Conservation (phyloP, 2,329 filamentous ascomycete genomes). For the Ascomycota sp. region DNA sequence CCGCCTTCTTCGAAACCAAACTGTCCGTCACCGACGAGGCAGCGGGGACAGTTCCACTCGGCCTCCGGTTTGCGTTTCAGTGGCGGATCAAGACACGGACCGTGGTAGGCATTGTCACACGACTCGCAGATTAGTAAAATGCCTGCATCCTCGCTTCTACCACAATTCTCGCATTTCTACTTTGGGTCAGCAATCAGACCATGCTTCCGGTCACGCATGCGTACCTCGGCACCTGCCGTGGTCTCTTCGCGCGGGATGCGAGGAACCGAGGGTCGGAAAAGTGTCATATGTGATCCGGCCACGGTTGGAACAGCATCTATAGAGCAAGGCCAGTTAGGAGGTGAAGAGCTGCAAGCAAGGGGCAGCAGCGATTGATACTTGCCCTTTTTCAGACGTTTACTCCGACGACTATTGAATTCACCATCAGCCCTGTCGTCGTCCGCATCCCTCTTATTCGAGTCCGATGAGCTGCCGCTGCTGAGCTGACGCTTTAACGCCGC, state of each 20-base stretch:
- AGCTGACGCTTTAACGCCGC: slow-evolving; percentile 57
- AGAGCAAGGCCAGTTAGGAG: slow-evolving; percentile 4
- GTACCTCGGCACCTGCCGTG: slow-evolving; percentile 19
- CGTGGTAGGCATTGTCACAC: slow-evolving; percentile 75
- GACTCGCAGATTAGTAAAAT: slow-evolving; percentile 68
- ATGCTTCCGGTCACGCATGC: slow-evolving; percentile 6
- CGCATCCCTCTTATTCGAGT: slow-evolving; percentile 24
- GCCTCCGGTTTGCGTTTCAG: slow-evolving; percentile 53
- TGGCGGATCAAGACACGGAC: slow-evolving; percentile 69
- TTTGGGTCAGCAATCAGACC: slow-evolving; percentile 3
- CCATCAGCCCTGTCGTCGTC: slow-evolving; percentile 30
- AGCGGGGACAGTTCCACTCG: slow-evolving; percentile 92
- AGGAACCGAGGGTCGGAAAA: slow-evolving; percentile 63
- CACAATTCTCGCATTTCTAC: slow-evolving; percentile 64
- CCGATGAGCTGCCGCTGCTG: slow-evolving; percentile 30
- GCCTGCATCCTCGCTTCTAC: slow-evolving; percentile 48
- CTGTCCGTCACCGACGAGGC: slow-evolving; percentile 83
- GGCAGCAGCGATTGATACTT: slow-evolving; percentile 1
- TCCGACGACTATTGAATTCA: slow-evolving; percentile 52
- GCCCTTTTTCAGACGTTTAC: slow-evolving; percentile 70
- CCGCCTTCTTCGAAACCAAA: slow-evolving; percentile 96
- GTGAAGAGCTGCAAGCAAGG: neutral
- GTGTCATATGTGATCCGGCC: slow-evolving; percentile 88
- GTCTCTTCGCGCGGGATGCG: slow-evolving; percentile 35
- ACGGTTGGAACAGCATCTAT: slow-evolving; percentile 52